phyloP scores from a whole-genome alignment of 2,329 filamentous ascomycete genomes.

The Arthrobotrys sphaeroides region DNA sequence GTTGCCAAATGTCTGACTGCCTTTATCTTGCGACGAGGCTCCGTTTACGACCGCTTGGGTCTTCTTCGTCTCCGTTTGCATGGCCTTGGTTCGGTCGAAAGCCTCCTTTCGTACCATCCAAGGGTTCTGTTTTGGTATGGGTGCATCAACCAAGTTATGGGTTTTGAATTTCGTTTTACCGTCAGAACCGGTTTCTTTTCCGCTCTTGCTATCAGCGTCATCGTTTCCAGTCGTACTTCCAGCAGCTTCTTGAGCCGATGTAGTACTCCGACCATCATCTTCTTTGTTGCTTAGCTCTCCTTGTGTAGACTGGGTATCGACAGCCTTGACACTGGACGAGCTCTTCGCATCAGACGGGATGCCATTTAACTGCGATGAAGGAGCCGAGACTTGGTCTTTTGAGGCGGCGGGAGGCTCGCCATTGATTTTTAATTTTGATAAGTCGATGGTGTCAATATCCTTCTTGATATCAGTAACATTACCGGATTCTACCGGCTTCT shows the following conservation, averaged over 20 bases:
- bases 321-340: slow-evolving; percentile 23
- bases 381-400: slow-evolving; percentile 24
- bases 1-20: slow-evolving; percentile 37
- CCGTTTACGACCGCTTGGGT: slow-evolving; percentile 39
- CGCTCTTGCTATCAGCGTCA: slow-evolving; percentile 41
- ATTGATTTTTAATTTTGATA: slow-evolving; percentile 43
- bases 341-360: slow-evolving; percentile 26
- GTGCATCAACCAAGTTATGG: slow-evolving; percentile 44
- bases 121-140: slow-evolving; percentile 49
- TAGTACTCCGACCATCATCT: slow-evolving; percentile 39
- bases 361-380: slow-evolving; percentile 27
- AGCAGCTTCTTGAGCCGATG: slow-evolving; percentile 44
- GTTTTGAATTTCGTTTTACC: slow-evolving; percentile 50
- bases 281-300: slow-evolving; percentile 39
- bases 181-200: slow-evolving; percentile 39
- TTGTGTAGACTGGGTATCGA: slow-evolving; percentile 34
- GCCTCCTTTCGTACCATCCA: slow-evolving; percentile 47
- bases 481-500: slow-evolving; percentile 53
- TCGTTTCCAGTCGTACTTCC: slow-evolving; percentile 38
- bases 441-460: slow-evolving; percentile 59
- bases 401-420: slow-evolving; percentile 21
- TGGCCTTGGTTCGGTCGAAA: slow-evolving; percentile 32
- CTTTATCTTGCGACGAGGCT: slow-evolving; percentile 27
- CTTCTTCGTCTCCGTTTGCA: slow-evolving; percentile 38
- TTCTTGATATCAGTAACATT: slow-evolving; percentile 61